Evolutionary conservation across 2,329 filamentous ascomycete species (phyloP), one percentile per base, ranked within the genome.

Genomic region (Diaporthe sp.): DNA sequence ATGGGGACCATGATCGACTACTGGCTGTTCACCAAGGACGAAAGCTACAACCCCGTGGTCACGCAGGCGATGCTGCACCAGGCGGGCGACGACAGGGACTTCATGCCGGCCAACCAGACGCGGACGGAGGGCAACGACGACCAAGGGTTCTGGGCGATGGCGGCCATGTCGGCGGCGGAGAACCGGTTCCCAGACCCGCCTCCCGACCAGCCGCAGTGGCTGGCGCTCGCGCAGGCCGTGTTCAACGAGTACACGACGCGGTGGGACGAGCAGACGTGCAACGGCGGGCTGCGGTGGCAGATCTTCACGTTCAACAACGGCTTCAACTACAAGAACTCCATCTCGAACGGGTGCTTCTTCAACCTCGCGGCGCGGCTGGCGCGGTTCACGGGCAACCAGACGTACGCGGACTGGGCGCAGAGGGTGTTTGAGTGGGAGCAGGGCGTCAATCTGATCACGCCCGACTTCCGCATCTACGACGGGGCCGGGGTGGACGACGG

Each of bases 81-180:
- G 81, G 87, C 86, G 47, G 90, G 91, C 53, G 84, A 87, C n/a
- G 87, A 90, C 77, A 80, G 82, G 17, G 90, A 94, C 81, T 94
- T 88, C 81, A 92, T 93, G 91, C 93, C 93, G 4, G 81, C 82
- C n/a, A 93, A 93, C 82, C 91, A 92, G 82, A 92, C 90, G 9
- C 83, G 86, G 65, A 88, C 88, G 2, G 83, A 89, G 77, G 93
- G 93, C 78, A 95, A 94, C 83, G 93, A 95, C 78, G 93, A 95
- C 79, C 93, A 95, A 83, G 92, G 94, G 8, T 96, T 97, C 84
- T 97, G 95, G 95, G 94, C 90, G n/a, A 89, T 97, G 87, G 91
- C 94, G 1, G 94, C 93, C 76, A 94, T 97, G 88, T 90, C 90
- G 13, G 95, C 95, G 3, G 93, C 93, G 51, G 95, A 97, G 84